Percentiles rank a stretch among this genome's conserved stretches.
Conservation (phyloP, 78 protist genomes). For the Dictyostelium intermedium region DNA sequence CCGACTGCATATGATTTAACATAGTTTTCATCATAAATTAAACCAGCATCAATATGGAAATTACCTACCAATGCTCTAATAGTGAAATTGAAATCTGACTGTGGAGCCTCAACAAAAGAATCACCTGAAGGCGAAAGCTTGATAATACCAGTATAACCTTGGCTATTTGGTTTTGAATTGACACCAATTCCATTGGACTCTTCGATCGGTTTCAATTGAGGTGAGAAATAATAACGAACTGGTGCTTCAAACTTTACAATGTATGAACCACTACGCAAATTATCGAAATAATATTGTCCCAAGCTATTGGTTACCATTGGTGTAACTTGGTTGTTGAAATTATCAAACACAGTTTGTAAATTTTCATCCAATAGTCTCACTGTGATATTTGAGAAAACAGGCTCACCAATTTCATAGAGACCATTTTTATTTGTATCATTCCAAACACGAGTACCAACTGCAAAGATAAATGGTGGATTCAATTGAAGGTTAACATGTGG, state of each 20-base stretch:
- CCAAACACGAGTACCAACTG: constrained; percentile 24
- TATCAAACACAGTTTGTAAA: not conserved
- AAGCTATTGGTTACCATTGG: not conserved
- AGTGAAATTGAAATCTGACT: not conserved
- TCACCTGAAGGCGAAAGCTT: not conserved
- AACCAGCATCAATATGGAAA: constrained; percentile 36
- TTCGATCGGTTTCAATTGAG: not conserved
- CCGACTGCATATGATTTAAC: constrained; percentile 29
- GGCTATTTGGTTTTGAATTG: not conserved
- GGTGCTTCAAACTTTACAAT: not conserved
- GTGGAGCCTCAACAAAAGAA: not conserved
- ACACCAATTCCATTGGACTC: not conserved
- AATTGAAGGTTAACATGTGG: constrained; percentile 29
- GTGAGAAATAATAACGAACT: not conserved
- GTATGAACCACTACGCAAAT: constrained; percentile 16
- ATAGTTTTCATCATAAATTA: not conserved
- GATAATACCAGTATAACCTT: constrained; percentile 9
- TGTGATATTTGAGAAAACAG: not conserved
- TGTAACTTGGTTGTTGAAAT: not conserved
- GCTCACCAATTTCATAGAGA: not conserved
- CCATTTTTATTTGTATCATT: constrained; percentile 27
- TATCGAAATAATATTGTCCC: constrained; percentile 36
- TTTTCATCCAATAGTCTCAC: not conserved
- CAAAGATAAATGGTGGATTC: not conserved
- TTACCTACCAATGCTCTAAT: not conserved